Evolutionary conservation across 1,284 basidiomycete genomes (phyloP), one percentile per base, ranked within the genome.

Genomic region (Tilletia horrida): DNA sequence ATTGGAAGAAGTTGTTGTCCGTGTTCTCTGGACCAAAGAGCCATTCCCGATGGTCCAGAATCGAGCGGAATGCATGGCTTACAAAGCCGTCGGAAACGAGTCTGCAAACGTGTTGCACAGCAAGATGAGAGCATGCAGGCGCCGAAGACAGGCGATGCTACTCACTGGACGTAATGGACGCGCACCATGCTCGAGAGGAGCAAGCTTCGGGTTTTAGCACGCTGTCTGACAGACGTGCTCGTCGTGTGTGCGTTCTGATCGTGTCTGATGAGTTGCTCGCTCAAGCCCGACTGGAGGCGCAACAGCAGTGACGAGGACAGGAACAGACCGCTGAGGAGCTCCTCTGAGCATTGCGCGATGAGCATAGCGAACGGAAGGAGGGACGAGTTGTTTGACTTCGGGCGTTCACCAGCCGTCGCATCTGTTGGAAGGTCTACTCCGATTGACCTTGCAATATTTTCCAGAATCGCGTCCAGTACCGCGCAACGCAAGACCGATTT

Each of bases 1-100:
- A 76, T 52, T 73, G 66, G 63, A 74, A 67, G 50, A 80, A 79
- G 47, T 57, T 62, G 0, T 25, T 48, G 42, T 80, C 77, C 16
- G 47, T 48, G 45, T 48, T 48, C 45, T 48, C 45, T 48, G 45
- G 45, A 3, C 45, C 45, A n/a, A 48, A 48, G 18, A 48, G 45
- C 45, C 45, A 48, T 23, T 48, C 45, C 6, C 21, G 45, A 4
- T 48, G 45, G 45, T 23, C 21, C 18, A 48, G 45, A 16, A 48
- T 48, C 6, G 18, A n/a, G 18, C 21, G 16, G 45, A 48, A 48
- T 4, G 35, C 16, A 48, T 16, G 16, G 45, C 45, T 48, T 48
- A 16, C 3, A 16, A n/a, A 3, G 4, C 16, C 16, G 11, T 40
- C 35, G 11, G 35, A 40, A 11, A 11, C 35, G 35, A 18, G 45